Conservation (phyloP, 2,329 filamentous ascomycete species). For the Fonsecaea monophora region DNA sequence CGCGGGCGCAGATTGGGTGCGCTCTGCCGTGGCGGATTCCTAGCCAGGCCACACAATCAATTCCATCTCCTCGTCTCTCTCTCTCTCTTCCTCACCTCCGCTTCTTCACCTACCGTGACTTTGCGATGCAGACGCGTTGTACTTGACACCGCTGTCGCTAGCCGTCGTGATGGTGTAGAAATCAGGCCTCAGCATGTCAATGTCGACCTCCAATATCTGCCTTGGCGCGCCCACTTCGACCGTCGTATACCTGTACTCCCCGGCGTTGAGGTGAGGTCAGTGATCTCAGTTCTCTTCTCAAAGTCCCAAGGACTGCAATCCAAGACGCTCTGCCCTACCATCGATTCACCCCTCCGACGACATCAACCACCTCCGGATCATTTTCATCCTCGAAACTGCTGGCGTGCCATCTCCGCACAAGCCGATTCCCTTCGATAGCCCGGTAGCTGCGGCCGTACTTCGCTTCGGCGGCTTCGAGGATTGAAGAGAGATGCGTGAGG, state of each 20-base stretch:
- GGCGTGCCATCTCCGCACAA: slow-evolving; percentile 41
- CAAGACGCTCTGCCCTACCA: slow-evolving; percentile 10
- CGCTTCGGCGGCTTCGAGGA: slow-evolving; percentile 39
- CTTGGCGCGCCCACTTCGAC: slow-evolving; percentile 40
- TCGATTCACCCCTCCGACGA: slow-evolving; percentile 22
- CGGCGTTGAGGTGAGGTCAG: neutral
- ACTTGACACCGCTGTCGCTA: slow-evolving; percentile 41
- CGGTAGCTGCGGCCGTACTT: slow-evolving; percentile 42
- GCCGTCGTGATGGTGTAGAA: slow-evolving; percentile 44
- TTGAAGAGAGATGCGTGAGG: slow-evolving; percentile 37
- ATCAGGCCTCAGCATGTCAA: slow-evolving; percentile 45
- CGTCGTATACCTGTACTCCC: slow-evolving; percentile 39
- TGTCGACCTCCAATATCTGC: slow-evolving; percentile 41
- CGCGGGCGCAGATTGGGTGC: slow-evolving; percentile 39
- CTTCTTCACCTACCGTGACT: slow-evolving; percentile 37
- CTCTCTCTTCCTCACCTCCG: neutral
- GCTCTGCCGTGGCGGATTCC: slow-evolving; percentile 36
- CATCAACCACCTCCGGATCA: slow-evolving; percentile 30
- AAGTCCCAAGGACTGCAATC: neutral
- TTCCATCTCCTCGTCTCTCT: no score
- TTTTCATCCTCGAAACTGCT: slow-evolving; percentile 35
- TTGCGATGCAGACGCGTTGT: slow-evolving; percentile 41
- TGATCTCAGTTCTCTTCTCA: neutral
- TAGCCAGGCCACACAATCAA: slow-evolving; percentile 7
- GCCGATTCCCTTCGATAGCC: slow-evolving; percentile 42